These are phyloP conservation scores for Fusarium heterosporum DNA, from an alignment of 2,329 filamentous ascomycete genomes.

Conservation along the genomic window DNA sequence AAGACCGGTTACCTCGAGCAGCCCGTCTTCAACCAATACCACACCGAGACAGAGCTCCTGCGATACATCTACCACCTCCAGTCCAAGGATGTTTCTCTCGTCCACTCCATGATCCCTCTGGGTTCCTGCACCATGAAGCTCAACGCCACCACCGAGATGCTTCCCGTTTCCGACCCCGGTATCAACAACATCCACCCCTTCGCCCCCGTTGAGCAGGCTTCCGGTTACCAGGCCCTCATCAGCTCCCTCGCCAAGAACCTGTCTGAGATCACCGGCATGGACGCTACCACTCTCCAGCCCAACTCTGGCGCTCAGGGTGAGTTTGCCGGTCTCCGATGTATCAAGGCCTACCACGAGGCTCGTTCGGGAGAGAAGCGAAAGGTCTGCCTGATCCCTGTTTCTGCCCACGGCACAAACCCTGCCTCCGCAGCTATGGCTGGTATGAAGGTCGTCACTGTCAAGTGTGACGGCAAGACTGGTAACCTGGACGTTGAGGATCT, in stretches of 20 bases:
- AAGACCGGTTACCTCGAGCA: slow-evolving; percentile 84
- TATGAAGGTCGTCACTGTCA: slow-evolving; percentile 92
- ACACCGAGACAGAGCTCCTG: slow-evolving; percentile 93
- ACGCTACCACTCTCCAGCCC: slow-evolving; percentile 87
- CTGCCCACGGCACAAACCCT: slow-evolving; percentile 95
- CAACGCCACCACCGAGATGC: slow-evolving; percentile 94
- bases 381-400: slow-evolving; percentile 93
- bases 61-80: slow-evolving; percentile 94
- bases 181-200: slow-evolving; percentile 82
- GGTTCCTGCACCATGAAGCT: slow-evolving; percentile 99
- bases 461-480: slow-evolving; percentile 87
- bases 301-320: slow-evolving; percentile 97
- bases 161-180: slow-evolving; percentile 66
- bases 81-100: slow-evolving; percentile 92
- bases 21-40: slow-evolving; percentile 93
- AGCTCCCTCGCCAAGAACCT: slow-evolving; percentile 79
- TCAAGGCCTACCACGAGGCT: slow-evolving; percentile 83
- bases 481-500: slow-evolving; percentile 91
- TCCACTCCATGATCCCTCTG: slow-evolving; percentile 97
- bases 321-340: slow-evolving; percentile 88
- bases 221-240: slow-evolving; percentile 79
- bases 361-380: slow-evolving; percentile 73
- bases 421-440: slow-evolving; percentile 96
- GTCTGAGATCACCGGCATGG: slow-evolving; percentile 87
- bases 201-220: slow-evolving; percentile 71